Percentiles rank a stretch among this genome's conserved stretches.
Conservation (phyloP, 2,329 filamentous ascomycete genomes). For the Sporothrix schenckii region DNA sequence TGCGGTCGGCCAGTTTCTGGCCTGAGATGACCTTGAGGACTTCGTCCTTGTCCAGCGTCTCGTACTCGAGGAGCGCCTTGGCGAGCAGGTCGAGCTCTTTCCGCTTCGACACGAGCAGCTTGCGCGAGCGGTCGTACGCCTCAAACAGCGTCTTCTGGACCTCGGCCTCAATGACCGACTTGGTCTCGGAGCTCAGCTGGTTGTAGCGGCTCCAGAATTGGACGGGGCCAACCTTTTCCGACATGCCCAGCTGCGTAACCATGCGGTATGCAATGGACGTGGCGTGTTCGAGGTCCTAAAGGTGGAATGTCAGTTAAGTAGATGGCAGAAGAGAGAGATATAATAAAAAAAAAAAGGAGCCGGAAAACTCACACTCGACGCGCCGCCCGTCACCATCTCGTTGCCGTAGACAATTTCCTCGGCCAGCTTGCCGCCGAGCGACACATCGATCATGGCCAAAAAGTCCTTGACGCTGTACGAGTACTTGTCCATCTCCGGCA, state of each 20-base stretch:
- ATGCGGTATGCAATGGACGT: slow-evolving; percentile 83
- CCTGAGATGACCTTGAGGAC: slow-evolving; percentile 88
- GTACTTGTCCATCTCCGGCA: slow-evolving; percentile 92
- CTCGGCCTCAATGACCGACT: slow-evolving; percentile 82
- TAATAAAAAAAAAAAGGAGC: neutral
- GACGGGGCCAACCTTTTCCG: slow-evolving; percentile 81
- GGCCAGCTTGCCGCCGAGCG: slow-evolving; percentile 75
- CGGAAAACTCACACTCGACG: slow-evolving; percentile 66
- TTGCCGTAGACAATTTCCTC: slow-evolving; percentile 87
- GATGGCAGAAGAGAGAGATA: neutral
- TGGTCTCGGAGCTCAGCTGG: slow-evolving; percentile 80
- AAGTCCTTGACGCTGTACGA: slow-evolving; percentile 85
- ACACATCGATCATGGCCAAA: slow-evolving; percentile 68
- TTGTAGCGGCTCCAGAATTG: slow-evolving; percentile 83
- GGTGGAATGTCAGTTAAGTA: neutral
- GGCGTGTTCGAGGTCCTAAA: slow-evolving; percentile 77
- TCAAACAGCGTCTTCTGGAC: slow-evolving; percentile 84
- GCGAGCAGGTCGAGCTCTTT: slow-evolving; percentile 87
- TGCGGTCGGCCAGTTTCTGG: slow-evolving; percentile 73
- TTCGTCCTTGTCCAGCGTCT: slow-evolving; percentile 85
- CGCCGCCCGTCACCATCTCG: slow-evolving; percentile 90
- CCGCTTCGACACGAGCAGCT: slow-evolving; percentile 72
- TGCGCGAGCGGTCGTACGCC: slow-evolving; percentile 71
- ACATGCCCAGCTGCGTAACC: slow-evolving; percentile 90
- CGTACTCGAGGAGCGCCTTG: slow-evolving; percentile 88